Base-by-base conservation (phyloP, 2,329 filamentous ascomycete genomes). In the Sarocladium strictum region DNA sequence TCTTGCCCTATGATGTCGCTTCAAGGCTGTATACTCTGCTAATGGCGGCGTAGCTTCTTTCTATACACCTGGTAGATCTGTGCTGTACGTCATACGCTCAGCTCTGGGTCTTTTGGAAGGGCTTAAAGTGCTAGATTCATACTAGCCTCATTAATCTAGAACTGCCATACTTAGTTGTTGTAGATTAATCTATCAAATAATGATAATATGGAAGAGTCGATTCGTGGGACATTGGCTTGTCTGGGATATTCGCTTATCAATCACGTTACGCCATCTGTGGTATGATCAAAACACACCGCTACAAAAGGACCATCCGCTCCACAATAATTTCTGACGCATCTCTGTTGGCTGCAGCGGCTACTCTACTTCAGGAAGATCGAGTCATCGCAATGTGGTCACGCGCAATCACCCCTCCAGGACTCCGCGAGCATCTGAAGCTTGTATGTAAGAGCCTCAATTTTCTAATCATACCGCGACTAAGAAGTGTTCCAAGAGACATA, bases 61-160 rank as follows among this genome's bases (percentile, higher is more conserved):
- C 15, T 32, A 32, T 12, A 33, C 32, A 51, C 32, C 17, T 33
- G 26, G 27, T 51, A 51, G 17, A 51, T 51, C 32, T 21, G 32
- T 32, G 47, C 27, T 32, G 27, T 17, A 26, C 27, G 27, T 51
- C 27, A 17, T 17, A 51, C 14, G 47, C 47, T 51, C 33, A 51
- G 32, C 17, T 51, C 21, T 32, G 27, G 47, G 47, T 51, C 32
- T 33, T 15, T 51, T 26, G 29, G 27, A 51, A 51, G 47, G 47
- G 47, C 47, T 51, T 51, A 12, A 51, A 51, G 47, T 51, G 27
- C 27, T 32, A 51, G 47, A 51, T 51, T 51, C 15, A 51, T 51
- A 33, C 32, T 51, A 33, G 23, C 47, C 26, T 51, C n/a, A 51
- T 51, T 33, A n/a, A 51, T 32, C 33, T 51, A 17, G 32, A 26